These are phyloP conservation scores for Garcia nutans DNA, from an alignment of 345 rosid species.

Conservation along the genomic window DNA sequence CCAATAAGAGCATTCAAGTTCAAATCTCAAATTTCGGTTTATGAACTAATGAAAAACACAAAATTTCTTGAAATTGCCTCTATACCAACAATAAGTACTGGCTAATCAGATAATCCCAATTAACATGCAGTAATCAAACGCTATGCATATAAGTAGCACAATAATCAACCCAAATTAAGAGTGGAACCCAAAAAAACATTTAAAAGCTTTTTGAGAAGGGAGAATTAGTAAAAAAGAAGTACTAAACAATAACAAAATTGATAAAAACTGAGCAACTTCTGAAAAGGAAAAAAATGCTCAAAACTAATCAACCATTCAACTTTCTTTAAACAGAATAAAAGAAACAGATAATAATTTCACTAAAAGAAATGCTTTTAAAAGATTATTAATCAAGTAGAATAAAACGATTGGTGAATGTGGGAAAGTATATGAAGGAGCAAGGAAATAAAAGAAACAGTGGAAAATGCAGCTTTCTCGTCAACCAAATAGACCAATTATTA, in stretches of 20 bases:
- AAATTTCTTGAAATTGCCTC: not conserved
- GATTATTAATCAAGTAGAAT: not conserved
- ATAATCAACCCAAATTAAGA: not conserved
- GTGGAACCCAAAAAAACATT: not conserved
- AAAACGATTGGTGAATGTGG: too few relatives aligned
- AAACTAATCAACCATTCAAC: too few relatives aligned
- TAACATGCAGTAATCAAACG: not conserved
- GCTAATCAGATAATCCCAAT: too few relatives aligned
- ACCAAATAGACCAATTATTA: not conserved
- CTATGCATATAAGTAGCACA: not conserved
- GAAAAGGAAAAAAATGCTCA: not conserved
- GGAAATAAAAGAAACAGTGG: not conserved
- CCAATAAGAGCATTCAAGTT: not conserved
- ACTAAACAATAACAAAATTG: not conserved
- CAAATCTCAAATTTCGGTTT: too few relatives aligned
- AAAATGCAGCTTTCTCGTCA: not conserved
- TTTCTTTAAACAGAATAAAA: not conserved
- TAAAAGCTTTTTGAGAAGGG: not conserved
- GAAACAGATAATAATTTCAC: not conserved
- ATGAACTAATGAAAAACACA: not conserved
- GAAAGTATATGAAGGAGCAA: not conserved
- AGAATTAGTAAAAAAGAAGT: not conserved
- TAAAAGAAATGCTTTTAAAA: not conserved
- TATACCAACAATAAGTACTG: not conserved
- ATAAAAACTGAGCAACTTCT: not conserved